Evolutionary conservation across 768 basidiomycete species (phyloP), one percentile per base, ranked within the genome.

Genomic region (Mycena rebaudengoi): DNA sequence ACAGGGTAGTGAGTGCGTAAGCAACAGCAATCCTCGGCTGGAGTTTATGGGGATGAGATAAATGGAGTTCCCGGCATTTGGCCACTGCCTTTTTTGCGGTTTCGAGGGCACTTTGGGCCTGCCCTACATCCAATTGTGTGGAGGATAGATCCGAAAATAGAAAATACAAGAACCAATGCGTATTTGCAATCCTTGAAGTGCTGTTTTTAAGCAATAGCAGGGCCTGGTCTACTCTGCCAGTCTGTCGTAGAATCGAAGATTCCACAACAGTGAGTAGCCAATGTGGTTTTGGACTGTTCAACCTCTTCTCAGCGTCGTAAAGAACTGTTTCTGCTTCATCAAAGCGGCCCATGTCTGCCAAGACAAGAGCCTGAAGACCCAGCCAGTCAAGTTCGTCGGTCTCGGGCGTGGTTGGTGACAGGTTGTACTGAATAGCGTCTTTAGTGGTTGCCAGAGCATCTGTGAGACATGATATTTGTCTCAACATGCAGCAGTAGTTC

Each of bases 341-440:
- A 28, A 52, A n/a, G 7, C 18, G 26, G 3, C 59, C 59, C 59
- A 60, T 44, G n/a, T 54, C 50, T 20, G n/a, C 51, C 5, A 60
- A 11, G 35, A 60, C 20, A 11, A 53, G 49, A 8, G 8, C 30
- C 26, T 53, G 50, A 8, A 28, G 25, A 1, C 51, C 7, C 16
- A 26, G 23, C 32, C 20, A 45, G 7, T 21, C 16, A 13, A 6
- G 12, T n/a, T 25, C 7, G 4, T 25, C 23, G 25, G 25, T 18
- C 12, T 18, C 30, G 1, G 14, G 14, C 23, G 29, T 39, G 35
- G 14, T 32, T 29, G 26, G 12, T 2, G 53, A 37, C 25, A 33
- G 46, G 28, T 14, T 44, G 4, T 7, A 52, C 7, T 6, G 23
- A 25, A 60, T 37, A 1, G 32, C 50, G 11, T 53, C 32, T 5